Conservation (phyloP, 805 yeast genomes). For the Saturnispora zaruensis region DNA sequence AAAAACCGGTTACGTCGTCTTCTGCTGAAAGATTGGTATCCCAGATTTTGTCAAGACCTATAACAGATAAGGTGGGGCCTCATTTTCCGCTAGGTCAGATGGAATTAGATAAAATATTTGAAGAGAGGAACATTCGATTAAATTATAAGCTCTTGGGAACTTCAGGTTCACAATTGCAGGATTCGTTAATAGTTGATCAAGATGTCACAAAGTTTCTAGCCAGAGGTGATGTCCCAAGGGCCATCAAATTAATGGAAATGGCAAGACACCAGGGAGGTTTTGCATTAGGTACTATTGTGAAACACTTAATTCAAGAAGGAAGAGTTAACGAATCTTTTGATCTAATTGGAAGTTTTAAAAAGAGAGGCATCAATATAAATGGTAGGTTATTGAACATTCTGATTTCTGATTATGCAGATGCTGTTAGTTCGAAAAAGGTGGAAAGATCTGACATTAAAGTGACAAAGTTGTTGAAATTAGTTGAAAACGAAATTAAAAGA, state of each 20-base stretch:
- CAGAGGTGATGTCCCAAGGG: conserved; percentile 43
- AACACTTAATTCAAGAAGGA: conserved; percentile 37
- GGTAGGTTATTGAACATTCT: conserved; percentile 40
- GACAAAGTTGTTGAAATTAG: conserved; percentile 27
- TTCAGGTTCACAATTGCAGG: conserved; percentile 46
- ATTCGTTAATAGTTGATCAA: conserved; percentile 46
- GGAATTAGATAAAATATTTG: conserved; percentile 22
- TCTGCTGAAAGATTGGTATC: conserved; percentile 24
- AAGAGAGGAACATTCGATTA: conserved; percentile 33
- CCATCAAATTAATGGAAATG: conserved; percentile 26
- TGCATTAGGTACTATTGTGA: conserved; percentile 54
- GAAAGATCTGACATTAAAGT: conserved; percentile 25
- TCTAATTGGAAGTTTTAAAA: conserved; percentile 46
- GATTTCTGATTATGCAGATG: conserved; percentile 35
- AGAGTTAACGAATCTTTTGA: conserved; percentile 42
- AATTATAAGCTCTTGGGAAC: conserved; percentile 51
- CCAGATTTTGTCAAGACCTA: conserved; percentile 15
- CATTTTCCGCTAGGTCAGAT: conserved; percentile 20
- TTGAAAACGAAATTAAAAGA: conserved; percentile 26
- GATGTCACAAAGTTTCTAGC: conserved; percentile 46
- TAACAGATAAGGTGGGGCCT: conserved; percentile 21
- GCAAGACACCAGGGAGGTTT: conserved; percentile 40
- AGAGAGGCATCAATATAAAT: conserved; percentile 50
- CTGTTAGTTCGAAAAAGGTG: conserved; percentile 1
- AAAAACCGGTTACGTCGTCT: conserved; percentile 19